These are phyloP conservation scores for Poterioochromonas sp. DNA, from an alignment of 352 stramenopile species.

Conservation along the genomic window DNA sequence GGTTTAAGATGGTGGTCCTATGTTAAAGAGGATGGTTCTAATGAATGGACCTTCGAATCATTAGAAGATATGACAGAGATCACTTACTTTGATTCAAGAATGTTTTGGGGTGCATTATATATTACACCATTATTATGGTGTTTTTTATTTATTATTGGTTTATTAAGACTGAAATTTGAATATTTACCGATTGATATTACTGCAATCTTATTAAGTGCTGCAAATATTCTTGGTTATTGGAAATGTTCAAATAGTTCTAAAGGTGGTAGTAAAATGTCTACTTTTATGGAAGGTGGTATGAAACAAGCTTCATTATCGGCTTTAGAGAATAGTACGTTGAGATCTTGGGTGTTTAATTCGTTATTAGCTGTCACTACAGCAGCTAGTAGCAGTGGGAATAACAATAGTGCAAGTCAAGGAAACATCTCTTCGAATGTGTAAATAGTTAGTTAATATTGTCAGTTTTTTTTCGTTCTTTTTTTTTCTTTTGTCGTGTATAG, in stretches of 20 bases:
- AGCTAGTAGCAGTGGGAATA: neutral
- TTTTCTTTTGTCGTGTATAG: no score
- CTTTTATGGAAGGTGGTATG: constrained; percentile 51
- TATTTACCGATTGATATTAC: constrained; percentile 85
- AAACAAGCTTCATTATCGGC: constrained; percentile 13
- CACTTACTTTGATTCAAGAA: constrained; percentile 67
- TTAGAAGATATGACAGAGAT: constrained; percentile 75
- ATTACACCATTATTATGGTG: constrained; percentile 76
- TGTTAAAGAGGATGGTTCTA: constrained; percentile 84
- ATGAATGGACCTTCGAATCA: constrained; percentile 91
- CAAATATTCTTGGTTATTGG: constrained; percentile 97
- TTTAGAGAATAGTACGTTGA: constrained; percentile 21
- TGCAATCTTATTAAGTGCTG: constrained; percentile 73
- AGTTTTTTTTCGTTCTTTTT: no score
- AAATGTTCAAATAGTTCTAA: constrained; percentile 83
- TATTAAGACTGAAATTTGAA: constrained; percentile 84
- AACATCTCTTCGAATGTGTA: no score
- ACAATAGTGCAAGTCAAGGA: neutral
- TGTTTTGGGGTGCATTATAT: constrained; percentile 95
- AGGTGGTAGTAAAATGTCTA: constrained; percentile 51
- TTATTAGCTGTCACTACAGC: neutral
- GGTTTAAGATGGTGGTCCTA: constrained; percentile 96
- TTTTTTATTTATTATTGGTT: constrained; percentile 73
- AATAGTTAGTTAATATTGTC: no score
- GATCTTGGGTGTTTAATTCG: neutral